Percentiles rank a stretch among this genome's conserved stretches.
These are phyloP conservation scores for Solanum dulcamara DNA, from an alignment of 257 asterid genomes.

Conservation along the genomic window DNA sequence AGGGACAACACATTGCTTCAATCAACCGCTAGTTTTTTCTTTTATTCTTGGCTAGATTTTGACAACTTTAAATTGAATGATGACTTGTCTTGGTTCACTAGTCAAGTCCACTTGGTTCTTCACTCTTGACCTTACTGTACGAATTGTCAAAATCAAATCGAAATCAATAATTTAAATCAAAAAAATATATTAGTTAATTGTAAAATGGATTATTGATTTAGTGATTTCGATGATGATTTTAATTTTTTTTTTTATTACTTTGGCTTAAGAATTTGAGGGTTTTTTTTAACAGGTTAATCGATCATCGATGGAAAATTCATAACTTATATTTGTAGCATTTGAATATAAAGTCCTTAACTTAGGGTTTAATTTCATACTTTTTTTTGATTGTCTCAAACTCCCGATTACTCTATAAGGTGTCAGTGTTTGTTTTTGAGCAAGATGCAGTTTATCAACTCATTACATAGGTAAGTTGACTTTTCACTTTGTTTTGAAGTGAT, in stretches of 20 bases:
- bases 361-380: too few species aligned
- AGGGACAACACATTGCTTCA: background rate
- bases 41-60: background rate
- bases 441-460: background rate
- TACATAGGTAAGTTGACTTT: too few species aligned
- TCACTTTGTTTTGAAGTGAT: background rate
- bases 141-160: background rate
- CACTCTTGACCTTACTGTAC: background rate
- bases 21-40: background rate
- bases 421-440: background rate
- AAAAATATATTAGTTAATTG: too few species aligned
- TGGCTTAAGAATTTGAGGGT: background rate
- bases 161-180: too few species aligned
- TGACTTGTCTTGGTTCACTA: background rate
- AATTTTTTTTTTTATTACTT: too few species aligned
- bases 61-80: background rate
- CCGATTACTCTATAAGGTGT: background rate
- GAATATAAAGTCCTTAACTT: background rate
- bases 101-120: background rate
- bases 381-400: background rate
- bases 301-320: too few species aligned
- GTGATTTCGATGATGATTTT: too few species aligned
- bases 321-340: background rate
- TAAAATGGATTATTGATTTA: too few species aligned
- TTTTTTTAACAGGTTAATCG: too few species aligned